Conservation (phyloP, 2,329 filamentous ascomycete genomes). For the Sclerotinia nivalis region DNA sequence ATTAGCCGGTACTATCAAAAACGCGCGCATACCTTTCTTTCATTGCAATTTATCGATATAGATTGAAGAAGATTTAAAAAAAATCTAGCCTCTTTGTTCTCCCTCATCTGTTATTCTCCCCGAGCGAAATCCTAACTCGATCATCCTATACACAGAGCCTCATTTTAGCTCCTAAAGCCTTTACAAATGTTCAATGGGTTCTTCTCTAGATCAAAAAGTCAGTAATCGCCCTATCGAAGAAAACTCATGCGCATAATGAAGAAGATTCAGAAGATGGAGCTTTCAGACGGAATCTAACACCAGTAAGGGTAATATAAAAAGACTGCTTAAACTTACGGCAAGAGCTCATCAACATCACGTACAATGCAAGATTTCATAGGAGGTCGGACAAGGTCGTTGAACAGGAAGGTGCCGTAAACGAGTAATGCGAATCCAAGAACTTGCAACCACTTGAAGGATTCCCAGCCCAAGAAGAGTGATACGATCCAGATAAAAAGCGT, state of each 20-base stretch:
- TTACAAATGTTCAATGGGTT: slow-evolving; percentile 71
- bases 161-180: slow-evolving; percentile 23
- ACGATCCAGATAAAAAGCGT: slow-evolving; percentile 99
- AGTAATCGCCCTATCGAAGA: neutral
- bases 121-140: neutral
- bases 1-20: slow-evolving; percentile 5
- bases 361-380: slow-evolving; percentile 70
- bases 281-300: neutral
- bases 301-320: neutral
- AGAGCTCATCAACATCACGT: slow-evolving; percentile 60
- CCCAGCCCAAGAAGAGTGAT: slow-evolving; percentile 90
- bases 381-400: slow-evolving; percentile 89
- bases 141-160: neutral
- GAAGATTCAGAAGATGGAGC: neutral
- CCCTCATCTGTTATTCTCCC: neutral
- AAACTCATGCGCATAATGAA: neutral
- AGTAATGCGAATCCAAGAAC: slow-evolving; percentile 84
- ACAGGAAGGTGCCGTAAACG: slow-evolving; percentile 95
- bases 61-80: neutral
- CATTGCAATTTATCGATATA: slow-evolving; percentile 12
- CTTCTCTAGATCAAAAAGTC: slow-evolving; percentile 50
- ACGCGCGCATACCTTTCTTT: neutral
- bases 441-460: slow-evolving; percentile 96
- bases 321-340: slow-evolving; percentile 51
- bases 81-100: neutral